These are phyloP conservation scores for Trichoderma simmonsii DNA, from an alignment of 2,329 filamentous ascomycete species.

Conservation along the genomic window DNA sequence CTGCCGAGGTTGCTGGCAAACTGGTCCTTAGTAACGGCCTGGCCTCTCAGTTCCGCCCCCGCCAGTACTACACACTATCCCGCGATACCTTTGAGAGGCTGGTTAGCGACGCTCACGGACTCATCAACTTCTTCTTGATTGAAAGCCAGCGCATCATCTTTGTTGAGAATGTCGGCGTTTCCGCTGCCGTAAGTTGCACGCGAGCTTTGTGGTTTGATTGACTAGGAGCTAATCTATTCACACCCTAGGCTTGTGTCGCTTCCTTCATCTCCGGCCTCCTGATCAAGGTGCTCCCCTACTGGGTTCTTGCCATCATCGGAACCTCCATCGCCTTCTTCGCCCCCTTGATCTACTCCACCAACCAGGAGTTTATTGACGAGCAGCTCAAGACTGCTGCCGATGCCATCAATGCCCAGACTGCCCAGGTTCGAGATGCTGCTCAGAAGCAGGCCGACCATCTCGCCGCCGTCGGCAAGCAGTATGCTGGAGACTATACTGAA, in stretches of 20 bases:
- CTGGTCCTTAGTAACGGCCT: slow-evolving; percentile 59
- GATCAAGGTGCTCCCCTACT: slow-evolving; percentile 67
- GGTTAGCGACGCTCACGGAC: slow-evolving; percentile 63
- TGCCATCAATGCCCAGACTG: slow-evolving; percentile 59
- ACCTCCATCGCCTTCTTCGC: slow-evolving; percentile 59
- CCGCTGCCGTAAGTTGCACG: slow-evolving; percentile 51
- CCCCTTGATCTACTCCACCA: slow-evolving; percentile 62
- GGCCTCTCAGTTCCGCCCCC: slow-evolving; percentile 63
- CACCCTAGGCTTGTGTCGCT: slow-evolving; percentile 51
- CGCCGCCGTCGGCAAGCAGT: slow-evolving; percentile 63
- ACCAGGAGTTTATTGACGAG: slow-evolving; percentile 67
- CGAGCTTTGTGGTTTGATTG: background rate
- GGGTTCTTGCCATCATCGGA: slow-evolving; percentile 61
- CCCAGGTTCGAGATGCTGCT: slow-evolving; percentile 59
- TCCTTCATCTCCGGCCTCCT: slow-evolving; percentile 66
- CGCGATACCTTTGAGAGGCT: slow-evolving; percentile 59
- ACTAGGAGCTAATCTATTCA: background rate
- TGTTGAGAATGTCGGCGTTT: slow-evolving; percentile 62
- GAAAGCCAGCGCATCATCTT: slow-evolving; percentile 67
- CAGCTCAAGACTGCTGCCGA: slow-evolving; percentile 57
- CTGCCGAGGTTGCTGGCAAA: slow-evolving; percentile 61
- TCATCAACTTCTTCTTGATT: slow-evolving; percentile 70
- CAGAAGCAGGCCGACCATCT: slow-evolving; percentile 63
- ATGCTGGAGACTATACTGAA: slow-evolving; percentile 63
- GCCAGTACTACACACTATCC: slow-evolving; percentile 64